Evolutionary conservation across 805 yeast genomes (phyloP), one percentile per base, ranked within the genome.

Genomic region (Vanderwaltozyma polyspora): DNA sequence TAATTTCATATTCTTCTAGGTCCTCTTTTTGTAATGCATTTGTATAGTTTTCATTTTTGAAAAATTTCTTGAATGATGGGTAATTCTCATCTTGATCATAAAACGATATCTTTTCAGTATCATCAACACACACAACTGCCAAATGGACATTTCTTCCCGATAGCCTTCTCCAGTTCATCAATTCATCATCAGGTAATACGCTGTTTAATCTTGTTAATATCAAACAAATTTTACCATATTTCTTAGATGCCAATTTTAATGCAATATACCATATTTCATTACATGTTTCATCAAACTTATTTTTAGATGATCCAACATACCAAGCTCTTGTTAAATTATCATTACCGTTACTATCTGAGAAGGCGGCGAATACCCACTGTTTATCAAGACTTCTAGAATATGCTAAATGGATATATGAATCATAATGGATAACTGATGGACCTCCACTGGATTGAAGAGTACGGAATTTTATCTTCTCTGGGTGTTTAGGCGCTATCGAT

Each of bases 281-380:
- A 41, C 81, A 70, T 2, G 79, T 73, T 1, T 66, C 60, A 26
- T 76, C 76, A 48, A 74, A 68, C n/a, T 57, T 48, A 3, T 48
- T 43, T 27, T 48, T 59, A 1, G 60, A 48, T 35, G 44, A 46
- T 34, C 60, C 59, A 52, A 50, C 67, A 44, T 66, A 68, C 87
- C 89, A 81, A 0, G 85, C 68, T 43, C 74, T 77, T 0, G 77
- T 69, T 30, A 65, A 67, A 13, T 76, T 70, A 10, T 73, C 66
- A 3, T 65, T 63, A 0, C 95, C 95, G 52, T 70, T 68, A 32
- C 87, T 89, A 49, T 89, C 95, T 0, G 91, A 68, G 93, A 96
- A 85, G 1, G 93, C 79, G 0, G 84, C 93, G 16, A 77, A 74
- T 29, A 85, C 67, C 95, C 95, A 89, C 35, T 73, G 74, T 40